These are phyloP conservation scores for Cruciata laevipes DNA, from an alignment of 257 asterid species.

Conservation along the genomic window DNA sequence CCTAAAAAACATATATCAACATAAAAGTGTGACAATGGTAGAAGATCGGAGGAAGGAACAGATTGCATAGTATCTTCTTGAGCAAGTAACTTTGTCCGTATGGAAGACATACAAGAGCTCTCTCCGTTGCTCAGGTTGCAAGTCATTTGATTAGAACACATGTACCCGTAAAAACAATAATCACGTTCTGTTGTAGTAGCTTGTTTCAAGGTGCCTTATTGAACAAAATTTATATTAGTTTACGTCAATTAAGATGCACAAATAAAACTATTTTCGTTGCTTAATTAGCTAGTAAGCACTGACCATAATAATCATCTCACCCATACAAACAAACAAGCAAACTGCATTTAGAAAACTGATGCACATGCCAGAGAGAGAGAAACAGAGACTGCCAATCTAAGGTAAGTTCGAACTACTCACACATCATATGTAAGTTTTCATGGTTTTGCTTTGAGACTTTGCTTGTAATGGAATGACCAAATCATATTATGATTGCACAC, in stretches of 20 bases:
- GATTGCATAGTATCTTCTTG: slow-evolving; percentile 13
- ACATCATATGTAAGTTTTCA: slow-evolving; percentile 34
- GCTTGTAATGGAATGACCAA: slow-evolving; percentile 60
- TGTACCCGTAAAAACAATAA: slow-evolving; percentile 12
- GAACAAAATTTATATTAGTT: not conserved
- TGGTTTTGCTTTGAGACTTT: slow-evolving; percentile 33
- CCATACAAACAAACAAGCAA: slow-evolving; percentile 28
- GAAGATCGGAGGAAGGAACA: not conserved
- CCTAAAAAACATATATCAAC: too few species aligned
- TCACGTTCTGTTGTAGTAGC: slow-evolving; percentile 14
- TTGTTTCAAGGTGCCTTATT: not conserved
- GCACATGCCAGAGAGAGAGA: slow-evolving; percentile 44
- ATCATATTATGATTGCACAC: slow-evolving; percentile 71
- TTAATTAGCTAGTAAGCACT: slow-evolving; percentile 65
- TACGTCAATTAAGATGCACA: not conserved
- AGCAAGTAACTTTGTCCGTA: slow-evolving; percentile 12
- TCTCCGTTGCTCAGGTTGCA: slow-evolving; percentile 18
- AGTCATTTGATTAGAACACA: slow-evolving; percentile 19
- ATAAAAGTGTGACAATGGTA: not conserved
- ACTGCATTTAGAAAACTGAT: slow-evolving; percentile 37
- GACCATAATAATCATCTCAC: slow-evolving; percentile 55
- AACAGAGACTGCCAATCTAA: not conserved
- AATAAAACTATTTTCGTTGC: slow-evolving; percentile 49
- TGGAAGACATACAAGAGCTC: not conserved
- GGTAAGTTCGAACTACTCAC: slow-evolving; percentile 18